Conservation (phyloP, 179 eudicot genomes). For the Nepenthes alata region DNA sequence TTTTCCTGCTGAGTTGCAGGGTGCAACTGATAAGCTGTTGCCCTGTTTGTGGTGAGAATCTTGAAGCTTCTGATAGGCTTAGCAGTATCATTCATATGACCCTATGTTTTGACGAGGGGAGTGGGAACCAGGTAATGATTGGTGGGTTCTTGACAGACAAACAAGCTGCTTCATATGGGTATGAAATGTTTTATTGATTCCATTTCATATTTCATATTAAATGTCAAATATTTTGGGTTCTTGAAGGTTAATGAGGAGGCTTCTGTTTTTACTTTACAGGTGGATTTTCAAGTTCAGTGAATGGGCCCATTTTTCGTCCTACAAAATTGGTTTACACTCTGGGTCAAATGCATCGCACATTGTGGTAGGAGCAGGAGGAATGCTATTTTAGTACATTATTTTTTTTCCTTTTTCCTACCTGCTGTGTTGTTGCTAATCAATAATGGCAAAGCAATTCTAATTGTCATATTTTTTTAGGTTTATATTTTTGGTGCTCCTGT, state of each 20-base stretch:
- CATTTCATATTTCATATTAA: not conserved
- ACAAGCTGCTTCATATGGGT: conserved; percentile 95
- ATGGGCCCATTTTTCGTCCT: conserved; percentile 83
- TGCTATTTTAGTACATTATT: conserved; percentile 1
- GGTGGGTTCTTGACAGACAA: conserved; percentile 93
- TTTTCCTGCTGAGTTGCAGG: conserved; percentile 32
- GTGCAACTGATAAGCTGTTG: conserved; percentile 72
- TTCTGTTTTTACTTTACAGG: conserved; percentile 21
- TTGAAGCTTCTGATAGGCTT: conserved; percentile 53
- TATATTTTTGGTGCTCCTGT: not conserved
- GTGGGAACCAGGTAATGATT: conserved; percentile 79
- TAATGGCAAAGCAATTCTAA: not conserved
- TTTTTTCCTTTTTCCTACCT: not conserved
- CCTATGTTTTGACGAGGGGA: conserved; percentile 90
- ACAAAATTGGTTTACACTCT: conserved; percentile 63
- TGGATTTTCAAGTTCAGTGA: conserved; percentile 95
- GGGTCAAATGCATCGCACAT: conserved; percentile 83
- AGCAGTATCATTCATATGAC: conserved; percentile 80
- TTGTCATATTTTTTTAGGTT: not conserved
- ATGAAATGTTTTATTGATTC: conserved; percentile 11
- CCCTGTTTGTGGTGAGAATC: conserved; percentile 89
- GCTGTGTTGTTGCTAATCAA: not conserved
- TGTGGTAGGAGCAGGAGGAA: conserved; percentile 50
- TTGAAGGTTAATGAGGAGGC: not conserved
- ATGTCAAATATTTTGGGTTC: not conserved